Evolutionary conservation across 495 filamentous ascomycete genomes (phyloP), one percentile per base, ranked within the genome.

Genomic region (Penicillium roqueforti): DNA sequence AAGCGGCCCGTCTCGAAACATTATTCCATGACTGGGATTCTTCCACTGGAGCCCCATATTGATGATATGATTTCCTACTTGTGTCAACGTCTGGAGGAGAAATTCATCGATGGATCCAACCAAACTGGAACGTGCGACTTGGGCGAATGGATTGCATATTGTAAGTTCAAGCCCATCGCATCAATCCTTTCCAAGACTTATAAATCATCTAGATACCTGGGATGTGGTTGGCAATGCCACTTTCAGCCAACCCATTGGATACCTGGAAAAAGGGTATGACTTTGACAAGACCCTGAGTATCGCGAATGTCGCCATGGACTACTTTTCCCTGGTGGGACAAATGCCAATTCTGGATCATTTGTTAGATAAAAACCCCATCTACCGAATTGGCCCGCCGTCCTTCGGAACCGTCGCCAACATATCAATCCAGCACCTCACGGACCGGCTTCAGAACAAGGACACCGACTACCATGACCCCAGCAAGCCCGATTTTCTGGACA

Each of bases 281-380:
- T 61, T 70, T 25, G 55, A 66, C 29, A 18, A 32, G n/a, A 58
- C 58, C 13, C 20, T 64, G 6, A 28, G 29, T 13, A 63, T 41
- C 1, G 45, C 60, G 0, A 39, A 61, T 38, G 45, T 29, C 8
- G 50, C 59, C 3, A 57, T 66, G 56, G 54, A 59, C 25, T 62
- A 62, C 34, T 60, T 76, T 49, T 32, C 47, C 9, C 3, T 62
- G 8, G 61, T 74, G 25, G 83, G 81, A 14, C 81, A 85, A 68
- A 82, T 87, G 52, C 84, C 84, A 29, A 68, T 79, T 57, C 74
- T 87, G n/a, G 84, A 86, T 57, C 68, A 69, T 7, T 52, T 84
- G 40, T 72, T 85, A 43, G 72, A 81, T 51, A 86, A 84, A 58
- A 86, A 86, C 54, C 80, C 80, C 2, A 47, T 71, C 29, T 39